Percentiles rank a stretch among this genome's conserved stretches.
These are phyloP conservation scores for Crithidia bombi DNA, from an alignment of 208 protist genomes.

Conservation along the genomic window DNA sequence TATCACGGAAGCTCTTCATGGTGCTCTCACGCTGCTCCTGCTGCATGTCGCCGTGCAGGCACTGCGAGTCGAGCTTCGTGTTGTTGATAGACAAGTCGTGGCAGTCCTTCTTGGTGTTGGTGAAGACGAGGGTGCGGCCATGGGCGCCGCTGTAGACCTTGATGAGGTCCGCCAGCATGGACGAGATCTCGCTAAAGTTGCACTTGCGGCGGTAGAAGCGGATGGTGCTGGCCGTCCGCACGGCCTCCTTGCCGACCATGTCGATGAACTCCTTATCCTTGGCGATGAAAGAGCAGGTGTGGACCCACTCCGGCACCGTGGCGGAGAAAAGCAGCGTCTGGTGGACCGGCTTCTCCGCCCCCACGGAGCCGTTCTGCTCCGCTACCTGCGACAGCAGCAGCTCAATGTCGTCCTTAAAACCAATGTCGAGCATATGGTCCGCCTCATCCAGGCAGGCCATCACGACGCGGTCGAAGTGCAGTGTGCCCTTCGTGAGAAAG, in stretches of 20 bases:
- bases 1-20: constrained; percentile 94
- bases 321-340: constrained; percentile 95
- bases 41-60: constrained; percentile 96
- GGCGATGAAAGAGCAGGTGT: constrained; percentile 78
- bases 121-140: constrained; percentile 92
- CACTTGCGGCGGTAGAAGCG: constrained; percentile 91
- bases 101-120: constrained; percentile 93
- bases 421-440: constrained; percentile 98
- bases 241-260: constrained; percentile 93
- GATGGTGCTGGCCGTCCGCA: constrained; percentile 94
- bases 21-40: constrained; percentile 93
- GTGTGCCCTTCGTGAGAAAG: constrained; percentile 96
- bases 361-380: constrained; percentile 91
- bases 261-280: constrained; percentile 94
- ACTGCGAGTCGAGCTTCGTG: constrained; percentile 92
- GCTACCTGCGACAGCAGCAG: constrained; percentile 94
- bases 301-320: constrained; percentile 93
- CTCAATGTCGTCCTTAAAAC: constrained; percentile 97
- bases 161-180: constrained; percentile 91
- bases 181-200: constrained; percentile 88
- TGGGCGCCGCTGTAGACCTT: constrained; percentile 90
- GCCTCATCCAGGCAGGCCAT: constrained; percentile 99
- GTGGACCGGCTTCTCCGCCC: constrained; percentile 60
- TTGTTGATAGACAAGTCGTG: constrained; percentile 92
- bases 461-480: constrained; percentile 89